Evolutionary conservation across 2,329 filamentous ascomycete species (phyloP).

Genomic region (Fusarium agapanthi): DNA sequence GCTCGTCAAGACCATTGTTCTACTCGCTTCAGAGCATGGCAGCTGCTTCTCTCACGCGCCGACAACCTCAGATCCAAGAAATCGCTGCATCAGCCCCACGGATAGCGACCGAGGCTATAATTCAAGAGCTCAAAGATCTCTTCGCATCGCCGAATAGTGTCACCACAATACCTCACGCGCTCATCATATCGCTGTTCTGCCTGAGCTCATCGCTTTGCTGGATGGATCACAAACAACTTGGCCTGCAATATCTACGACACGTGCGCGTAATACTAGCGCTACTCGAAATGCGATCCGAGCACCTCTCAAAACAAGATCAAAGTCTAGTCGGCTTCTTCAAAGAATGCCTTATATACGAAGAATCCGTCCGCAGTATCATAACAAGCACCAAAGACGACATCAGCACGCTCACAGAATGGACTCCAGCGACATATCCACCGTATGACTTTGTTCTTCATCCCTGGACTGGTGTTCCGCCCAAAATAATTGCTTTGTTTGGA

Average conservation of each 20-base stretch:
- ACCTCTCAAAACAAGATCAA: conserved; percentile 17
- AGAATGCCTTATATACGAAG: conserved; percentile 32
- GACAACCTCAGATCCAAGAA: conserved; percentile 26
- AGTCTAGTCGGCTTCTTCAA: conserved; percentile 30
- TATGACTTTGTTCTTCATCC: conserved; percentile 31
- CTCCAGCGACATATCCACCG: background rate
- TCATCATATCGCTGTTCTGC: conserved; percentile 31
- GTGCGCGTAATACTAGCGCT: conserved; percentile 29
- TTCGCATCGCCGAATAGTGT: conserved; percentile 27
- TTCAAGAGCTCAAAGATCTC: conserved; percentile 16
- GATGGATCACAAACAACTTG: conserved; percentile 33
- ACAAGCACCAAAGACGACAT: conserved; percentile 31
- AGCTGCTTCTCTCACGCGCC: conserved; percentile 16
- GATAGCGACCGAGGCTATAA: conserved; percentile 31
- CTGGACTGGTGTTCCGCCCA: conserved; percentile 32
- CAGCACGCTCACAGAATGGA: conserved; percentile 31
- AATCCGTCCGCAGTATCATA: conserved; percentile 31
- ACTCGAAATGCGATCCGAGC: conserved; percentile 21
- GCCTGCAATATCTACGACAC: conserved; percentile 30
- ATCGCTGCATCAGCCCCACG: conserved; percentile 22
- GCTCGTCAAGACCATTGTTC: conserved; percentile 17
- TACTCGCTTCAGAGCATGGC: conserved; percentile 38
- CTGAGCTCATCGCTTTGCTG: conserved; percentile 35
- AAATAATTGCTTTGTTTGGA: conserved; percentile 29
- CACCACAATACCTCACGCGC: conserved; percentile 11